Evolutionary conservation across 768 basidiomycete species (phyloP).

Genomic region (Serendipita sp.): DNA sequence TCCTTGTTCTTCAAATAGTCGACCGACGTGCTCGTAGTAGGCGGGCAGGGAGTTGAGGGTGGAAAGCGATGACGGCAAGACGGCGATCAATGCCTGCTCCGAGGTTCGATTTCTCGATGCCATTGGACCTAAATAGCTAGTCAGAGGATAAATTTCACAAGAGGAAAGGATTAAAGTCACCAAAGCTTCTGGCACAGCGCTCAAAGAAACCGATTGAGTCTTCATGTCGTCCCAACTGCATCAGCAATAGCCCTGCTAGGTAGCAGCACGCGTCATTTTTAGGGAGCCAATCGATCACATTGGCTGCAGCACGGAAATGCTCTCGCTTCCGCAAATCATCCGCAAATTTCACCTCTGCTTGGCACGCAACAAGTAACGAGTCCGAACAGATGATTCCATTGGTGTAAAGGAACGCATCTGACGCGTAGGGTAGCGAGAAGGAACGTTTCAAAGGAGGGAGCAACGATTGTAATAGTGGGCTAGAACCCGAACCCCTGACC

Average conservation of each 20-base stretch:
- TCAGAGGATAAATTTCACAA: conserved; percentile 5
- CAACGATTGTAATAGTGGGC: conserved; percentile 17
- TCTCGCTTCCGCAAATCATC: conserved; percentile 50
- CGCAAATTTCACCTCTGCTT: conserved; percentile 57
- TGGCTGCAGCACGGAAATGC: conserved; percentile 42
- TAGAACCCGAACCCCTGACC: conserved; percentile 12
- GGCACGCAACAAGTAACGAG: conserved; percentile 50
- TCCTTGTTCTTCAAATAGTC: conserved; percentile 50
- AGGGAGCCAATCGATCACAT: conserved; percentile 64
- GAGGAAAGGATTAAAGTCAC: conserved; percentile 28
- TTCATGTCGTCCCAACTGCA: conserved; percentile 49
- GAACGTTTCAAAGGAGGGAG: conserved; percentile 8
- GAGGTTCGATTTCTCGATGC: conserved; percentile 21
- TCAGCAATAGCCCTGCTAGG: conserved; percentile 50
- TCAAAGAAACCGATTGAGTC: conserved; percentile 63
- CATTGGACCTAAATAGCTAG: conserved; percentile 10
- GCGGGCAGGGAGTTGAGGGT: conserved; percentile 44
- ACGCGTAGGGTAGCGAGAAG: conserved; percentile 35
- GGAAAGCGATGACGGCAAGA: conserved; percentile 37
- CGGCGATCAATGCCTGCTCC: conserved; percentile 39
- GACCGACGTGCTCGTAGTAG: conserved; percentile 64
- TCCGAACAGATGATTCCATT: conserved; percentile 52
- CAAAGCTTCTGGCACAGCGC: conserved; percentile 58
- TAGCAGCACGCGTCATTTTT: conserved; percentile 62
- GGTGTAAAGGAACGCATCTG: conserved; percentile 47